Evolutionary conservation across 306 rosid species (phyloP).

Genomic region (Canavalia gladiata): DNA sequence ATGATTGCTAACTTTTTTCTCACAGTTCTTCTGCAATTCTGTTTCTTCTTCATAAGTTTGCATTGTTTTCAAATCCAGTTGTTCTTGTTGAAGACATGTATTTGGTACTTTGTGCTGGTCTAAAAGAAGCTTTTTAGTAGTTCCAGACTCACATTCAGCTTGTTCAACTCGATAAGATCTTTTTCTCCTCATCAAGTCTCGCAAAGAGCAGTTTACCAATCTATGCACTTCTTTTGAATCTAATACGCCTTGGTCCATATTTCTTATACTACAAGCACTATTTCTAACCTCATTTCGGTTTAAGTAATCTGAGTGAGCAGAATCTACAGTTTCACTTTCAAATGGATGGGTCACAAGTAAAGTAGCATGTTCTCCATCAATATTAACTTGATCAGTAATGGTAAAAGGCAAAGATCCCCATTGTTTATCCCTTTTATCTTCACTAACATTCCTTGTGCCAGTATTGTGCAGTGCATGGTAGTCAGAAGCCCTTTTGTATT

Average conservation of each 20-base stretch:
- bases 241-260: constrained; percentile 45
- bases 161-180: constrained; percentile 63
- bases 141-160: constrained; percentile 53
- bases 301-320: constrained; percentile 49
- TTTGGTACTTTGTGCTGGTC: constrained; percentile 56
- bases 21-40: constrained; percentile 47
- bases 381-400: constrained; percentile 48
- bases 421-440: constrained; percentile 60
- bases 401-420: constrained; percentile 84
- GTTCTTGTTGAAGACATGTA: constrained; percentile 45
- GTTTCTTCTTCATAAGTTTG: constrained; percentile 47
- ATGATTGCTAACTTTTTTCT: constrained; percentile 41
- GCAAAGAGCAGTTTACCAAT: constrained; percentile 67
- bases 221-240: constrained; percentile 51
- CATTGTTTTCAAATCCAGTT: constrained; percentile 48
- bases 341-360: constrained; percentile 40
- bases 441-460: constrained; percentile 46
- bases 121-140: constrained; percentile 51
- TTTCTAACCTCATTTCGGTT: constrained; percentile 46
- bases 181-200: constrained; percentile 94
- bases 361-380: constrained; percentile 42
- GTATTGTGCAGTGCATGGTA: constrained; percentile 48
- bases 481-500: constrained; percentile 52
- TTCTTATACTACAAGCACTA: constrained; percentile 48
- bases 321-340: constrained; percentile 50